Base-by-base conservation (phyloP, 805 yeast genomes). In the Yamadazyma akitaensis region DNA sequence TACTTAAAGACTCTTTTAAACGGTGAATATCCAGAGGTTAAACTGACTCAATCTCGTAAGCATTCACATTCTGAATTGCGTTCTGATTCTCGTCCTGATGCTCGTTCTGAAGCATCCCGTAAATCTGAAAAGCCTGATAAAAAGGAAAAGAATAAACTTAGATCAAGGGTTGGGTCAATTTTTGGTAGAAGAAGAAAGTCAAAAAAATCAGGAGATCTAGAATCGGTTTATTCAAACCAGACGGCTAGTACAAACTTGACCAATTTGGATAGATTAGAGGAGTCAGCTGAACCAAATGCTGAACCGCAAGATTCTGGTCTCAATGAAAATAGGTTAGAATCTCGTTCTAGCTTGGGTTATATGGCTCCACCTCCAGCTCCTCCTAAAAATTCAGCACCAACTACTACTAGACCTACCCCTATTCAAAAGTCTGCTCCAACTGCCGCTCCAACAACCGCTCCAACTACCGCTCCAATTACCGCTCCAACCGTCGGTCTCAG, bases 121-220 rank as follows among this genome's bases (percentile, higher is more conserved):
- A 40, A 37, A 36, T 19, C 28, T 17, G 19, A 26, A n/a, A 25
- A 46, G 14, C 47, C 42, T 10, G 35, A 37, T 9, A 48, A 40
- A 24, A 44, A 44, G 33, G 46, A 48, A 18, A 64, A 64, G 49
- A 59, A 60, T 44, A 59, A 61, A 28, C 65, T 87, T 56, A 80
- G 80, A 63, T 84, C 90, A 5, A 81, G 71, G 57, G 84, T 87
- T 47, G 95, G 95, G 9, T 84, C 94, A 0, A 78, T 87, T 51
- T 81, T 87, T 56, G 83, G 85, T 38, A 83, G 79, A 62, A 81
- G 80, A 57, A 71, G 73, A 51, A 51, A 44, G 48, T 38, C 43
- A 2, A 39, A 50, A 25, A 47, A 54, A 10, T 24, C 40, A 19
- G 51, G 65, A 7, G 76, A 72, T 50, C 54, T 63, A 42, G 66